These are phyloP conservation scores for Porphyrellus cyaneotinctus DNA, from an alignment of 768 basidiomycete species.

Conservation along the genomic window DNA sequence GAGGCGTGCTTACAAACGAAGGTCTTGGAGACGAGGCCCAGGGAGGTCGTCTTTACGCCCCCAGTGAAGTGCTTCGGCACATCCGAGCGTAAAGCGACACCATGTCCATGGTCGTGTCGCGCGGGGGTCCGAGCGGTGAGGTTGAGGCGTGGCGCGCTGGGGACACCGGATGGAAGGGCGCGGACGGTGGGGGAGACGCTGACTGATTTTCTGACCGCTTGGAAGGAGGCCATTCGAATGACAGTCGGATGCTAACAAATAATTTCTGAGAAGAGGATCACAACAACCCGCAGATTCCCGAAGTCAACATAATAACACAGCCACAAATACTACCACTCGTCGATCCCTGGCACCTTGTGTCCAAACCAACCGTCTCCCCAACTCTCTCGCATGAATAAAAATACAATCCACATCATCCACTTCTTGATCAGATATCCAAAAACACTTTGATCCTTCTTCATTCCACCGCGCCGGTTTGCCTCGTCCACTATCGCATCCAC, in stretches of 20 bases:
- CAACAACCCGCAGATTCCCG: constrained; percentile 35
- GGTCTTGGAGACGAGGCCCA: constrained; percentile 62
- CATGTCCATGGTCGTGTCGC: constrained; percentile 57
- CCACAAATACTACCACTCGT: constrained; percentile 24
- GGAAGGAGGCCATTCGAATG: constrained; percentile 56
- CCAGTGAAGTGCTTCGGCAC: constrained; percentile 61
- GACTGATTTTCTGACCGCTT: constrained; percentile 76
- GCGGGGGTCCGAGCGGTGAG: constrained; percentile 62
- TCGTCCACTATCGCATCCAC: constrained; percentile 26
- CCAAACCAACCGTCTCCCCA: constrained; percentile 30
- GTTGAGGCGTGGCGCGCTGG: constrained; percentile 71
- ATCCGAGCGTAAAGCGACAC: constrained; percentile 56
- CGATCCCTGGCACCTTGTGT: constrained; percentile 29
- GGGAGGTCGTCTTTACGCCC: constrained; percentile 41
- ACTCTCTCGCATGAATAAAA: constrained; percentile 22
- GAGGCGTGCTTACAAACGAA: constrained; percentile 50
- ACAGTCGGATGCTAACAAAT: neutral
- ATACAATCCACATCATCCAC: constrained; percentile 25
- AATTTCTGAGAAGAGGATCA: neutral
- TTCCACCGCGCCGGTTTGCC: constrained; percentile 24
- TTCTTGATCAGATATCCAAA: constrained; percentile 19
- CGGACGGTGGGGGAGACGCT: constrained; percentile 80
- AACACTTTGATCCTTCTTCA: constrained; percentile 20
- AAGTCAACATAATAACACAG: constrained; percentile 37
- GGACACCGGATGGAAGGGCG: constrained; percentile 75